Percentiles rank a stretch among this genome's conserved stretches.
phyloP scores from a whole-genome alignment of 768 basidiomycete genomes.

The Xerocomellus amylosporus region DNA sequence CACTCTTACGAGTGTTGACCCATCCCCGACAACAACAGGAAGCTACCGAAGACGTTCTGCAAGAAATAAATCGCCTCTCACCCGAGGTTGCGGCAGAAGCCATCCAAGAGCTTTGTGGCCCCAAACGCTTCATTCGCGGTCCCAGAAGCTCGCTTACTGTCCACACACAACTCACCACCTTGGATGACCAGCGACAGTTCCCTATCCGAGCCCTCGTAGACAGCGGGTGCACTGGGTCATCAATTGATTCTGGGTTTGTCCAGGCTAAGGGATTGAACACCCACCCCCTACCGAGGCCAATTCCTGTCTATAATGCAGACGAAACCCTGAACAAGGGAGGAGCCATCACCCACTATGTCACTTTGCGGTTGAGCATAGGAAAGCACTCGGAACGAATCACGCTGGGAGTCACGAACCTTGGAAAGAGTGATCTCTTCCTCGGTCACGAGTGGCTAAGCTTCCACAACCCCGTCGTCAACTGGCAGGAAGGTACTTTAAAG shows the following conservation, averaged over 20 bases:
- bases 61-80: too few relatives aligned
- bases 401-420: background rate
- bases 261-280: background rate
- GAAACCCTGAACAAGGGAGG: constrained; percentile 13
- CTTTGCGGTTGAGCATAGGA: background rate
- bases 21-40: too few relatives aligned
- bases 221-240: background rate
- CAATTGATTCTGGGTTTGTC: background rate
- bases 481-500: background rate
- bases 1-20: too few relatives aligned
- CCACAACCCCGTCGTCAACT: constrained; percentile 1
- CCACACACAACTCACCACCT: background rate
- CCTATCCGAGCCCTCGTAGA: background rate
- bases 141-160: background rate
- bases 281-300: background rate
- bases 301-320: background rate
- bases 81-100: too few relatives aligned
- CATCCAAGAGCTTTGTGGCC: background rate
- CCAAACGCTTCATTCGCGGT: background rate
- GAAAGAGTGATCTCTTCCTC: constrained; percentile 1
- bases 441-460: constrained; percentile 3
- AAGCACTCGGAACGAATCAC: background rate
- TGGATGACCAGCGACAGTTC: background rate
- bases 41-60: background rate
- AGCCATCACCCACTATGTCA: constrained; percentile 8